Conservation (phyloP, 306 rosid genomes). For the Cajanus cajan region DNA sequence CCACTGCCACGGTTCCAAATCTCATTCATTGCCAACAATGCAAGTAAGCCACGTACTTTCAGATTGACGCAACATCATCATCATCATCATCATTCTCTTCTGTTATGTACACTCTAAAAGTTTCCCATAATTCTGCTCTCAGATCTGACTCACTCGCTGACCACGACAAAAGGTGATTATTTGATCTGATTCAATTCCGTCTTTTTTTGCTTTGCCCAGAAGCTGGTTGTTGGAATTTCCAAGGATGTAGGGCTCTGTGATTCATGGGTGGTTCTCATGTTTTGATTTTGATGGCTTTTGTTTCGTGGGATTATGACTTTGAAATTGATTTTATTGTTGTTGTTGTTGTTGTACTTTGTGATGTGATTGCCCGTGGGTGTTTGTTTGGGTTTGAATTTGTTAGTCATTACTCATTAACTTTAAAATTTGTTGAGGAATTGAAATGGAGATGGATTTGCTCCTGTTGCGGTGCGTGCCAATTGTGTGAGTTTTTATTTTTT, state of each 20-base stretch:
- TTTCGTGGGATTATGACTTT: conserved; percentile 7
- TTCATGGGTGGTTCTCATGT: conserved; percentile 27
- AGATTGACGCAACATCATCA: conserved; percentile 38
- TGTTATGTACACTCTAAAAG: conserved; percentile 33
- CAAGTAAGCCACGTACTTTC: conserved; percentile 34
- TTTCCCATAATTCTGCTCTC: conserved; percentile 24
- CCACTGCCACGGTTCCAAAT: conserved; percentile 26
- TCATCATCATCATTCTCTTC: conserved; percentile 17
- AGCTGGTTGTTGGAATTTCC: conserved; percentile 1
- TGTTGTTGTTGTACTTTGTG: background rate
- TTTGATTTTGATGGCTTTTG: conserved; percentile 27
- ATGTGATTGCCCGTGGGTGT: background rate
- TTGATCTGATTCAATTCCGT: conserved; percentile 32
- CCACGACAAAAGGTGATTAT: conserved; percentile 21
- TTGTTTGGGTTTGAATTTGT: background rate
- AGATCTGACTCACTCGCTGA: conserved; percentile 40
- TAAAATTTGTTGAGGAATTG: conserved; percentile 2
- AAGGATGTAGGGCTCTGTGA: background rate
- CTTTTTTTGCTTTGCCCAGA: background rate
- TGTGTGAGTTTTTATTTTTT: conserved; percentile 12
- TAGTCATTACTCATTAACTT: background rate
- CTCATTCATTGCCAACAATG: conserved; percentile 37
- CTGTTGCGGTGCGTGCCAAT: background rate
- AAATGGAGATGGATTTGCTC: background rate
- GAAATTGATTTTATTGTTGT: background rate